Base-by-base conservation (phyloP, 164 flowering plant species). In the Taxillus chinensis region DNA sequence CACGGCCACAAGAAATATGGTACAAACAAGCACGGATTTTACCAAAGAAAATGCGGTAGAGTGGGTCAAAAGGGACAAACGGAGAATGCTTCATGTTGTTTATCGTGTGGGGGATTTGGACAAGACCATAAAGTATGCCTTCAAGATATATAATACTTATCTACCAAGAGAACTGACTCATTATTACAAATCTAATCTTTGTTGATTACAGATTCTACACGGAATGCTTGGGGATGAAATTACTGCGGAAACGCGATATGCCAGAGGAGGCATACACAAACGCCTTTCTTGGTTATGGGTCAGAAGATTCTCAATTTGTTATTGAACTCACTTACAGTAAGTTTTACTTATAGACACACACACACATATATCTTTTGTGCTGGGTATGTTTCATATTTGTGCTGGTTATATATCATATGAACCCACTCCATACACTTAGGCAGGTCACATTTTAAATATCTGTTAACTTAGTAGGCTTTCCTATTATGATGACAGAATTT, bases 251-350 rank as follows among this genome's bases (percentile, higher is more conserved):
- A 69, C 88, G 99, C 61, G 99, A 93, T 71, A 85, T 90, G 67
- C 96, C 97, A 16, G 99, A 93, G 74, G 99, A 93, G 72, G 82
- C 78, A 84, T 93, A 93, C 71, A 84, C 96, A 46, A 93, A 90
- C 79, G 96, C 96, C 10, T 93, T 93, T 73, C 99, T 93, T 73
- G 99, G 99, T 59, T 93, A 84, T 75, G 99, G 99, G 15, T 96
- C 97, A 3, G 97, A 90, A 75, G 99, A 93, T 76, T 87, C 96
- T n/a, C 91, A 93, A 69, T 93, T 93, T 76, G 95, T 89, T 50
- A 83, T 93, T 67, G 97, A 93, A 68, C 96, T 93, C 74, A 90
- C 99, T 59, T 90, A 93, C 82, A 93, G 99, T 90, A 81, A 79
- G 87, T 43, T 17, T 27, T 27, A 27, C 27, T 27, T 62, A 16